Evolutionary conservation across 208 protist genomes (phyloP), one percentile per base, ranked within the genome.

Genomic region (Endotrypanum monterogeii): DNA sequence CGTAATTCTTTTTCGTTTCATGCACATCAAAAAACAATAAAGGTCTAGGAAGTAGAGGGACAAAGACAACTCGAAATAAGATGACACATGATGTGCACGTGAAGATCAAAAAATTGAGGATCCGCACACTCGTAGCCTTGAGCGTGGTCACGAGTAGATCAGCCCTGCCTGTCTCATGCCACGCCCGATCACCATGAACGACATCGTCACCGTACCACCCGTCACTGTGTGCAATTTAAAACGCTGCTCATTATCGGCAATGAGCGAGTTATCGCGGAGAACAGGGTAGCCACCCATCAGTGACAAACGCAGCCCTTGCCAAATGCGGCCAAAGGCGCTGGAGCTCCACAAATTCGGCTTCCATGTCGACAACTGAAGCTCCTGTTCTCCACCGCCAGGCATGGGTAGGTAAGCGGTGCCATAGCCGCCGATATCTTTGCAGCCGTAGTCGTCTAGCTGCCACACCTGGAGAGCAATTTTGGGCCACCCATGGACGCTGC

Each of bases 391-490:
- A 1, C 37, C 63, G 65, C 77, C 66, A 1, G 88, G 85, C 67
- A 90, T 87, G 11, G 94, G 94, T 11, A 98, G 41, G 69, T 94
- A 95, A 6, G 86, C 83, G 35, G 93, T 89, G 57, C 92, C 93
- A 72, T 98, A 98, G 20, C 92, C 94, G 1, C 74, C 88, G 52
- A 98, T 82, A 55, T 97, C 89, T 73, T 96, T 95, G 55, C 93
- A 78, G 20, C 91, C 91, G 65, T 95, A 96, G 57, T 68, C 71
- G 71, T 98, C 94, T 44, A 96, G 66, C 55, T 92, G 84, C 93
- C 93, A 98, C 44, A 98, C 89, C 80, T 96, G 90, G 65, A 97
- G 71, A 3, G 90, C 83, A 61, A 98, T 85, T 78, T 95, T 95
- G 0, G 94, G 94, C 94, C 94, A 98, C 1, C 92, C 90, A 63